phyloP scores from a whole-genome alignment of 129 eudicot species.

The Flaveria linearis region DNA sequence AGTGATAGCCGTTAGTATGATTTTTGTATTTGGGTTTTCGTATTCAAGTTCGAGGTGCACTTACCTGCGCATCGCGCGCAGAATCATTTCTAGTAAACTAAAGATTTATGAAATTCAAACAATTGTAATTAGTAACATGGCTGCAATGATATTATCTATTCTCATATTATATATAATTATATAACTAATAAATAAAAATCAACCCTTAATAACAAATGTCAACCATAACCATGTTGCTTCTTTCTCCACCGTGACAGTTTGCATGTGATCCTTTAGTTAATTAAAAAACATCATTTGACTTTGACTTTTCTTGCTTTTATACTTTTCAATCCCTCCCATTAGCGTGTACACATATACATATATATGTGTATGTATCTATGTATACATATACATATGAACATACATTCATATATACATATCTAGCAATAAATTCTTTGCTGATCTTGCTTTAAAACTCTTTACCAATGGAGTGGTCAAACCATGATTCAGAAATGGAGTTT shows the following conservation, averaged over 20 bases:
- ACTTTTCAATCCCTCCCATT: conserved; percentile 5
- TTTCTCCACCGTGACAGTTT: conserved; percentile 19
- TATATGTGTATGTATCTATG: background rate
- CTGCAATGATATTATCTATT: background rate
- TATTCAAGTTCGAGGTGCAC: too few species aligned
- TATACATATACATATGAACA: conserved; percentile 8
- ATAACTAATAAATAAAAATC: conserved; percentile 3
- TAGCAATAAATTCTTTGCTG: background rate
- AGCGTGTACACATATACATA: conserved; percentile 1
- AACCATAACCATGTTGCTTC: conserved; percentile 23
- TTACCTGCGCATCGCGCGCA: too few species aligned
- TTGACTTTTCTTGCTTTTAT: conserved; percentile 30
- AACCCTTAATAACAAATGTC: conserved; percentile 6
- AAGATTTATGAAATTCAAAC: too few species aligned
- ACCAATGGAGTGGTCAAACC: conserved; percentile 6
- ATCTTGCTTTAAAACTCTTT: background rate
- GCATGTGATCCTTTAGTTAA: background rate
- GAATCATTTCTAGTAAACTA: too few species aligned
- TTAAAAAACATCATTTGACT: conserved; percentile 18
- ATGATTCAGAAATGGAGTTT: conserved; percentile 41
- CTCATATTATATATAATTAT: background rate
- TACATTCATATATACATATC: conserved; percentile 12
- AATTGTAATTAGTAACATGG: background rate
- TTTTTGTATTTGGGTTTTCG: too few species aligned
- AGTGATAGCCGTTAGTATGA: too few species aligned